Conservation (phyloP, 106 monocot genomes). For the Xerophyta viscosa region DNA sequence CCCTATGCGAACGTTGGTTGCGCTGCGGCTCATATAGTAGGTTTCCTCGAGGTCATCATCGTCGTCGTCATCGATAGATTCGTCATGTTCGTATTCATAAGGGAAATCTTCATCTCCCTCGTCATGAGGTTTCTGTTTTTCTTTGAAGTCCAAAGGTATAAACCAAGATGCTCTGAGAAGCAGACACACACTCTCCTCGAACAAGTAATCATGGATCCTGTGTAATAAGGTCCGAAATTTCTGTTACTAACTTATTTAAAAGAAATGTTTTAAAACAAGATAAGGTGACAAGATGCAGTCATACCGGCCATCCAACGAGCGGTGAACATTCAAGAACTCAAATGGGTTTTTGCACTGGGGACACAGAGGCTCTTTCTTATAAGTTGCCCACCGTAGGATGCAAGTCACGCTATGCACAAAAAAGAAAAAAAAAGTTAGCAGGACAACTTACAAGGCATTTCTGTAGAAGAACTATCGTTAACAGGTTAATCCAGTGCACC, state of each 20-base stretch:
- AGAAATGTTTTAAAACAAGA: background rate
- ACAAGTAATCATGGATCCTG: slow-evolving; percentile 90
- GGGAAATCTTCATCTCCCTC: slow-evolving; percentile 23
- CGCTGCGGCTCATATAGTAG: slow-evolving; percentile 19
- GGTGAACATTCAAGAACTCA: slow-evolving; percentile 61
- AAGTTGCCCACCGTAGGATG: slow-evolving; percentile 86
- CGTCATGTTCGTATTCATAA: slow-evolving; percentile 25
- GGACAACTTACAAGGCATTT: too few relatives aligned
- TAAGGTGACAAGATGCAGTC: background rate
- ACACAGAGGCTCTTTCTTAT: slow-evolving; percentile 59
- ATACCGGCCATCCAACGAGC: slow-evolving; percentile 90
- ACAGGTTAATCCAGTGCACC: too few relatives aligned
- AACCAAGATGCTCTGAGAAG: slow-evolving; percentile 84
- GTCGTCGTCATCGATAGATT: slow-evolving; percentile 21
- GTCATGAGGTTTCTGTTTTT: slow-evolving; percentile 29
- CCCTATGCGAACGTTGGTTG: slow-evolving; percentile 57
- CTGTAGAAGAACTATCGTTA: too few relatives aligned
- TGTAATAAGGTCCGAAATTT: background rate
- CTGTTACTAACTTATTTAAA: background rate
- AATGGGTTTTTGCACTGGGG: slow-evolving; percentile 93
- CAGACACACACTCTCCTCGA: slow-evolving; percentile 93
- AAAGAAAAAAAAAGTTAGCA: background rate
- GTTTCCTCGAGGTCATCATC: slow-evolving; percentile 55
- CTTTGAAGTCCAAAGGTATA: slow-evolving; percentile 39
- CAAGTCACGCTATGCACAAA: slow-evolving; percentile 63